These are phyloP conservation scores for Fusarium staphyleae DNA, from an alignment of 2,329 filamentous ascomycete genomes.

Conservation along the genomic window DNA sequence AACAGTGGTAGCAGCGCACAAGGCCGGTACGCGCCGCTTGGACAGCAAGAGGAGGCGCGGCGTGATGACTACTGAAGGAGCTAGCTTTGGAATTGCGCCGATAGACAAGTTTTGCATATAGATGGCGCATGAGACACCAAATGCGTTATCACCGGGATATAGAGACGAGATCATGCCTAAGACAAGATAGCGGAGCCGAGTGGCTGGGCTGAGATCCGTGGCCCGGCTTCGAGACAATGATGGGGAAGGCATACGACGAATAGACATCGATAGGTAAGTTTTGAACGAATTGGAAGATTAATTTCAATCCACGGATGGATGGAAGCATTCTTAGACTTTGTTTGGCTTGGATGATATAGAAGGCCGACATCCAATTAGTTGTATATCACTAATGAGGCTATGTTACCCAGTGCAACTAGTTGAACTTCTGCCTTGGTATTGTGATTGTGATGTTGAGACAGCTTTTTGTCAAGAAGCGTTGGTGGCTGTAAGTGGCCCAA, in stretches of 20 bases:
- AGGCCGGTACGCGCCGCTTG: constrained; percentile 53
- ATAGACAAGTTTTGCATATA: constrained; percentile 50
- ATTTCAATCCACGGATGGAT: constrained; percentile 15
- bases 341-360: constrained; percentile 28
- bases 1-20: constrained; percentile 50
- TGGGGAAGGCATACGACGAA: constrained; percentile 18
- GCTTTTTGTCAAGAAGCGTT: no score
- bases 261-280: constrained; percentile 16
- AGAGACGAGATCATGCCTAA: constrained; percentile 11
- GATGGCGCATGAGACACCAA: constrained; percentile 41
- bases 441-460: no score
- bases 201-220: constrained; percentile 11
- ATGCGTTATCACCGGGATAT: constrained; percentile 31
- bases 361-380: constrained; percentile 11
- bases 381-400: constrained; percentile 29
- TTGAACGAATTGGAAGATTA: constrained; percentile 15
- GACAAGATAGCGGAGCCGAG: constrained; percentile 20
- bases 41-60: constrained; percentile 50
- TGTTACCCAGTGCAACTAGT: no score
- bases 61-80: constrained; percentile 39
- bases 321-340: constrained; percentile 31
- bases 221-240: neutral
- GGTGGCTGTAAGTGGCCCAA: neutral
- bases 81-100: constrained; percentile 29
- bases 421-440: no score